These are phyloP conservation scores for Euphorbia schlechtendalii DNA, from an alignment of 441 rosid species.

Conservation along the genomic window DNA sequence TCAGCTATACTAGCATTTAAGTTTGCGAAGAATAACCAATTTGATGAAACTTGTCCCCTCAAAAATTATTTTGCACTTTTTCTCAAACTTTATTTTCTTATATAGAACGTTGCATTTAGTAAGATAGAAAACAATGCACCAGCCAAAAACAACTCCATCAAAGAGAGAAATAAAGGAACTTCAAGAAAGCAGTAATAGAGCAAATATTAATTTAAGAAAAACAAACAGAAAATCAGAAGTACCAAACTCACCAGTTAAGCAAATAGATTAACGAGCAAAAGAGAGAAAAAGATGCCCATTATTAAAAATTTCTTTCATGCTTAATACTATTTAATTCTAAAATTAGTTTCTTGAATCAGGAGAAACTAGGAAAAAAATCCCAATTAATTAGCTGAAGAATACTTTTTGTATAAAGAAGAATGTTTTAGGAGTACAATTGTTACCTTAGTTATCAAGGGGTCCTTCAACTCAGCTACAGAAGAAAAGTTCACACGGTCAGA, in stretches of 20 bases:
- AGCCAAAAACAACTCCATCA: background rate
- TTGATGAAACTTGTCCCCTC: background rate
- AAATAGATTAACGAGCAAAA: background rate
- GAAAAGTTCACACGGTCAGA: constrained; percentile 58
- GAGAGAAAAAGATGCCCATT: background rate
- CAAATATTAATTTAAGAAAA: background rate
- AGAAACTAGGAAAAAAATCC: background rate
- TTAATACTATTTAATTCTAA: background rate
- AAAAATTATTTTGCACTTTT: background rate
- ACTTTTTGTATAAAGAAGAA: background rate
- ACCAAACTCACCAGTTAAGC: background rate
- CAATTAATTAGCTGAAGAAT: background rate
- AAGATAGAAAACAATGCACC: background rate
- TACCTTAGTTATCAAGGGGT: constrained; percentile 76
- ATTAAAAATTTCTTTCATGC: background rate
- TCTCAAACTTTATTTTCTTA: background rate
- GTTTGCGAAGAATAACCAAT: background rate
- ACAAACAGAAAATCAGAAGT: background rate
- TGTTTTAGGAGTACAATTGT: constrained; percentile 1
- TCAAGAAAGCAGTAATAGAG: background rate
- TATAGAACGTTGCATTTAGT: background rate
- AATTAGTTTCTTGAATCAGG: background rate
- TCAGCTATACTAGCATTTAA: background rate
- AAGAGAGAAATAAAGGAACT: background rate
- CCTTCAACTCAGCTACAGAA: constrained; percentile 52